phyloP scores from a whole-genome alignment of 495 filamentous ascomycete genomes.

The Friedmanniomyces endolithicus region DNA sequence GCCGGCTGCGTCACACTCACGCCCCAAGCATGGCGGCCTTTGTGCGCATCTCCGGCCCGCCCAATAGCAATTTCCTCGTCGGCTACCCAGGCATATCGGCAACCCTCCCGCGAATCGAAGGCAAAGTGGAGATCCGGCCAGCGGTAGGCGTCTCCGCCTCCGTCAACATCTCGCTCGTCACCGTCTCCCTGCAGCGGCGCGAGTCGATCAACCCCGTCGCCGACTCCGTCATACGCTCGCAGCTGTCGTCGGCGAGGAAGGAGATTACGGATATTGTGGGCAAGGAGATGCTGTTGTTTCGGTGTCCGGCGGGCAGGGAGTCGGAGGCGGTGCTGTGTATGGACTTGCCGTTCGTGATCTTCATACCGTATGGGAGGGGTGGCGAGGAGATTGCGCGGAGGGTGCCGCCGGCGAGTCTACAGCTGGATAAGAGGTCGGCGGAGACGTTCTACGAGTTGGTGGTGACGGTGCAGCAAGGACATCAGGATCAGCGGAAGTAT shows the following conservation, averaged over 20 bases:
- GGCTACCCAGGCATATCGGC: conserved; percentile 97
- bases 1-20: conserved; percentile 10
- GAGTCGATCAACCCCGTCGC: conserved; percentile 95
- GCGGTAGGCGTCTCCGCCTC: conserved; percentile 69
- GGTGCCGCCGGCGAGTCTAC: conserved; percentile 84
- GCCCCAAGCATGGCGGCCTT: conserved; percentile 58
- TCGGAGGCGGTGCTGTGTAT: conserved; percentile 85
- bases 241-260: conserved; percentile 80
- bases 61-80: conserved; percentile 72
- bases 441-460: conserved; percentile 96
- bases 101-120: conserved; percentile 92
- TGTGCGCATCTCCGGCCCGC: conserved; percentile 92
- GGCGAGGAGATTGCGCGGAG: conserved; percentile 76
- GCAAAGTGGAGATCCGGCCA: conserved; percentile 94
- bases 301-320: conserved; percentile 70
- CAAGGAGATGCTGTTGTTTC: conserved; percentile 85
- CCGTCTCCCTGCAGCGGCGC: conserved; percentile 80
- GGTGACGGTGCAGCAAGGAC: conserved; percentile 86
- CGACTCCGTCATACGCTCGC: conserved; percentile 84
- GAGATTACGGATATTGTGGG: conserved; percentile 87
- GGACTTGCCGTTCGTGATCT: conserved; percentile 93
- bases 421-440: conserved; percentile 79
- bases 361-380: conserved; percentile 87
- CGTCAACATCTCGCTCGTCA: conserved; percentile 82
- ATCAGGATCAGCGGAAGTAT: conserved; percentile 74